A percentile compares a stretch with the other conserved stretches of the same genome.
Evolutionary conservation across 2,329 filamentous ascomycete species (phyloP).

Genomic region (Colletotrichum nymphaeae): DNA sequence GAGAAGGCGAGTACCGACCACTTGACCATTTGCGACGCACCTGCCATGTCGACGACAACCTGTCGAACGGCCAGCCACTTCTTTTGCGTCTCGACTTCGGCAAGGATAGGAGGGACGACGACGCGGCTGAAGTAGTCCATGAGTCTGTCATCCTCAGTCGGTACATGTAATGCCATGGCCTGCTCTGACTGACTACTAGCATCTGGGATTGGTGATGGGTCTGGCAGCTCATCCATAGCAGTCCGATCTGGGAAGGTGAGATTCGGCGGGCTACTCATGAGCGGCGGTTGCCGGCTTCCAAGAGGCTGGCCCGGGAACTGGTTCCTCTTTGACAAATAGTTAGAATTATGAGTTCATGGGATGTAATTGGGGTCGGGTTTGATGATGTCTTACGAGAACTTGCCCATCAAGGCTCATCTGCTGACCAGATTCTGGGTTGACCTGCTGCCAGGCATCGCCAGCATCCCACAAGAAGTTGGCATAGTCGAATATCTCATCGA

Average conservation of each 20-base stretch:
- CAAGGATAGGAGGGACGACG: slow-evolving; percentile 63
- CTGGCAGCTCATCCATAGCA: slow-evolving; percentile 2
- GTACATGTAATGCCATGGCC: background rate
- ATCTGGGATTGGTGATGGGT: slow-evolving; percentile 12
- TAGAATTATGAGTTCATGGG: background rate
- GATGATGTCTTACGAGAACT: background rate
- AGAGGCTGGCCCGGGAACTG: background rate
- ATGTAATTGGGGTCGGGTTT: background rate
- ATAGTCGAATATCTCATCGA: slow-evolving; percentile 59
- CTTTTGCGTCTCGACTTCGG: slow-evolving; percentile 63
- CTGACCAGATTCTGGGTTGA: slow-evolving; percentile 27
- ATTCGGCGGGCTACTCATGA: slow-evolving; percentile 17
- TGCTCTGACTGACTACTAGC: slow-evolving; percentile 16
- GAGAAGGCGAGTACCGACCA: slow-evolving; percentile 64
- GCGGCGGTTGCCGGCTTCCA: background rate
- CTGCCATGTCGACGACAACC: slow-evolving; percentile 58
- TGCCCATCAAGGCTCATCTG: slow-evolving; percentile 26
- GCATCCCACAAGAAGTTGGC: slow-evolving; percentile 61
- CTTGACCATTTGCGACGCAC: slow-evolving; percentile 57
- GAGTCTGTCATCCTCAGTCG: slow-evolving; percentile 39
- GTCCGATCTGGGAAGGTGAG: slow-evolving; percentile 16
- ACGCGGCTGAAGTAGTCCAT: slow-evolving; percentile 61
- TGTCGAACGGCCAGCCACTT: slow-evolving; percentile 63
- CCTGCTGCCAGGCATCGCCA: slow-evolving; percentile 48
- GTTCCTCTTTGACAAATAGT: background rate